Base-by-base conservation (phyloP, 306 rosid genomes). In the Lablab purpureus region DNA sequence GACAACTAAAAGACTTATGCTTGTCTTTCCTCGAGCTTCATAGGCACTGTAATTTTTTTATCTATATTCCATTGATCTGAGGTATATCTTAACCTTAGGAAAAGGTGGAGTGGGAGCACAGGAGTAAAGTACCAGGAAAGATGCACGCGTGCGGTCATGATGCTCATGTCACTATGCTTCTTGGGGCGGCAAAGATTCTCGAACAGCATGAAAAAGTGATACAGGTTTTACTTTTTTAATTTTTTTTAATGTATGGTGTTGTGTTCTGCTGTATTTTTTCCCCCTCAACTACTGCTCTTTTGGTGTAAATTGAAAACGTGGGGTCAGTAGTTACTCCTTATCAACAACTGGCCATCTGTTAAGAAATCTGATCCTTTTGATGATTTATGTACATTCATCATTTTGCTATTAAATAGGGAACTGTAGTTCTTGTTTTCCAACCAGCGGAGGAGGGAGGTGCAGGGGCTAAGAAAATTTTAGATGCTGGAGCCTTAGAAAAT, bases 381-480 rank as follows among this genome's bases (percentile, higher is more conserved):
- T 30, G 34, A 30, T 30, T 30, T 30, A 30, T 30, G 4, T 30
- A 30, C 34, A 1, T 54, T 66, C n/a, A 10, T 83, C 55, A 59
- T 45, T 74, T 62, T 59, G 58, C 10, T 69, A 45, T 64, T 59
- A 66, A 74, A 70, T 30, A 93, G 98, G 98, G 98, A 59, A 91
- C 97, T 46, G 86, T 93, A 15, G 86, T 93, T 63, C 93, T 93
- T 80, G 90, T 93, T 76, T 93, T 93, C 87, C 98, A 93, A 89
- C 98, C 98, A 70, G 98, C 93, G 11, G 98, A 93, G 86, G 96
- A 93, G 85, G 96, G 90, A 81, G 94, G 91, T 80, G 94, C 81
- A 25, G 98, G 98, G 79, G 97, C 94, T 43, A 78, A 67, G 76
- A 88, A 84, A 79, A 64, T 93, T 56, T 7, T 89, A 56, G 92